Percentiles rank a stretch among this genome's conserved stretches.
These are phyloP conservation scores for Bidens hawaiensis DNA, from an alignment of 140 eudicot genomes.

Conservation along the genomic window DNA sequence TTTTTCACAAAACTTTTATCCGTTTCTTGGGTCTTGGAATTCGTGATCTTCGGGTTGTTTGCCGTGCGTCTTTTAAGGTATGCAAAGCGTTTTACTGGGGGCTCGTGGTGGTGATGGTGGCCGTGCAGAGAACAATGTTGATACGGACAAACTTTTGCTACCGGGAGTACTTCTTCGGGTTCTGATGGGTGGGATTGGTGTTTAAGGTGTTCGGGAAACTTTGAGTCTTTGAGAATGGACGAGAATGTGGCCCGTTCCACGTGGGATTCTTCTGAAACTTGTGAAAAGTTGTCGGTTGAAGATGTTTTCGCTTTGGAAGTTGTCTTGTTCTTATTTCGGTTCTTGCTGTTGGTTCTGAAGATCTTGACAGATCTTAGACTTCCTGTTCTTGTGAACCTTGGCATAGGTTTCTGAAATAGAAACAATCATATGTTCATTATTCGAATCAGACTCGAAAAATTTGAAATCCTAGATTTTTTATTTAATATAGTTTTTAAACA, in stretches of 20 bases:
- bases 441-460: not conserved
- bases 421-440: not conserved
- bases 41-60: constrained; percentile 35
- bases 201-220: constrained; percentile 49
- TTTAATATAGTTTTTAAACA: not conserved
- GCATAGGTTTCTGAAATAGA: constrained; percentile 29
- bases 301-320: constrained; percentile 44
- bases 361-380: constrained; percentile 49
- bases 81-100: constrained; percentile 42
- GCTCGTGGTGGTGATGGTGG: constrained; percentile 55
- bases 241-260: constrained; percentile 71
- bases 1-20: constrained; percentile 23
- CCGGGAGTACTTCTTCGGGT: constrained; percentile 42
- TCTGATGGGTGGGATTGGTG: constrained; percentile 31
- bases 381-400: constrained; percentile 44
- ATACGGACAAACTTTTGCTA: constrained; percentile 65
- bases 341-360: constrained; percentile 39
- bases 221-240: constrained; percentile 63
- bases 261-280: constrained; percentile 28
- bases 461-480: not conserved
- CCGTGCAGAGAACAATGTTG: constrained; percentile 86
- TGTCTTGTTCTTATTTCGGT: constrained; percentile 32
- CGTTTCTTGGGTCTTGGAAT: constrained; percentile 16
- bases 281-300: constrained; percentile 24
- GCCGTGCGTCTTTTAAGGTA: constrained; percentile 37